These are phyloP conservation scores for Exophiala xenobiotica DNA, from an alignment of 2,329 filamentous ascomycete genomes.

Conservation along the genomic window DNA sequence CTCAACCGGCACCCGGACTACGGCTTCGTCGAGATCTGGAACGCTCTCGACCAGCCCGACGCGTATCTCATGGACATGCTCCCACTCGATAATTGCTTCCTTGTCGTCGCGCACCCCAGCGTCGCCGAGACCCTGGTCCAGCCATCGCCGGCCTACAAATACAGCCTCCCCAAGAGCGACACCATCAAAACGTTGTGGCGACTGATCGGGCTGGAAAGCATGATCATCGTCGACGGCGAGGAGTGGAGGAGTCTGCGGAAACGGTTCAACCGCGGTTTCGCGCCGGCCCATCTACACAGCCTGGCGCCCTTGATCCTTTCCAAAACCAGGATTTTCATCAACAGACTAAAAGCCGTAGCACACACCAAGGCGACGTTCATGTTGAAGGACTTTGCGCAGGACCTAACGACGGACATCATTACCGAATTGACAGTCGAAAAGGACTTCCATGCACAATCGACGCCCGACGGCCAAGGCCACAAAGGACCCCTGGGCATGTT, in stretches of 20 bases:
- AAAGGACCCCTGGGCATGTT: conserved; percentile 22
- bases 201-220: conserved; percentile 35
- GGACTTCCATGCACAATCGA: conserved; percentile 25
- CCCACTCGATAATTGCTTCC: conserved; percentile 39
- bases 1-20: conserved; percentile 25
- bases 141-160: conserved; percentile 38
- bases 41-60: conserved; percentile 20
- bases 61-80: conserved; percentile 42
- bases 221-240: conserved; percentile 39
- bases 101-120: conserved; percentile 41
- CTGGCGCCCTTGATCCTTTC: conserved; percentile 33
- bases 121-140: conserved; percentile 43
- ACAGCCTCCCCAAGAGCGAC: conserved; percentile 33
- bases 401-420: conserved; percentile 46
- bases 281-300: conserved; percentile 38
- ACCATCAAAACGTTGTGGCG: conserved; percentile 32
- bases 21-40: conserved; percentile 25
- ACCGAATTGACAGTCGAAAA: conserved; percentile 38
- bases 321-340: conserved; percentile 22
- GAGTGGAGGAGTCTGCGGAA: conserved; percentile 41
- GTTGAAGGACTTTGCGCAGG: conserved; percentile 39
- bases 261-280: conserved; percentile 44
- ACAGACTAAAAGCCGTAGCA: conserved; percentile 27
- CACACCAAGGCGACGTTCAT: conserved; percentile 37
- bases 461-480: conserved; percentile 17